Base-by-base conservation (phyloP, 176 grass and related monocot species). In the Avena insularis region DNA sequence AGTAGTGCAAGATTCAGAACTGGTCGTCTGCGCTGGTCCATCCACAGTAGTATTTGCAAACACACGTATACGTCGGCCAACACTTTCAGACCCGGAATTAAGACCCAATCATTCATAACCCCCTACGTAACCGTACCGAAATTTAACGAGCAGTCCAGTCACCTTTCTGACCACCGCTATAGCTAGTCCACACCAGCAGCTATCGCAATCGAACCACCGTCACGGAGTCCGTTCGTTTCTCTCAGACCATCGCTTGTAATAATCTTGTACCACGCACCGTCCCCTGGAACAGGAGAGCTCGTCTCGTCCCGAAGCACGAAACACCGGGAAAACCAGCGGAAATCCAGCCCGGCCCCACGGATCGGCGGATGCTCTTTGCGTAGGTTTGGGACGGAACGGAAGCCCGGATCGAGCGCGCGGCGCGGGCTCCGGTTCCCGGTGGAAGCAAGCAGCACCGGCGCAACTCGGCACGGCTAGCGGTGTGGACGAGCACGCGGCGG, bases 131-230 rank as follows among this genome's bases (percentile, higher is more conserved):
- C 16, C 31, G 14, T 20, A 46, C 49, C 17, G 12, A 49, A 50
- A 78, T 23, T 50, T 3, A 81, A 43, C 58, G 33, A 48, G 77
- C 36, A 60, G 48, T 21, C 64, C 19, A 9, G 19, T 21, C 50
- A 48, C 35, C 77, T 65, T 38, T 70, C 33, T 38, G 66, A 70
- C 33, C 67, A 70, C 67, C 67, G 67, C 17, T 45, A 70, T 15
- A 48, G 60, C 16, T 20, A 19, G 68, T 71, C 68, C 38, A 46
- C 68, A 43, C 4, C 61, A 64, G 11, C 36, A 12, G 68, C 36
- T 71, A 46, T 71, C 68, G n/a, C 68, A 2, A 71, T 46, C 38
- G 6, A 1, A n/a, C 9, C 68, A 71, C 68, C 68, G 68, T 11
- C 68, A 71, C 19, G 68, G 36, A 36, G 9, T 71, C 6, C 68